Evolutionary conservation across 148 eudicot genomes (phyloP).

Genomic region (Fagopyrum tataricum): DNA sequence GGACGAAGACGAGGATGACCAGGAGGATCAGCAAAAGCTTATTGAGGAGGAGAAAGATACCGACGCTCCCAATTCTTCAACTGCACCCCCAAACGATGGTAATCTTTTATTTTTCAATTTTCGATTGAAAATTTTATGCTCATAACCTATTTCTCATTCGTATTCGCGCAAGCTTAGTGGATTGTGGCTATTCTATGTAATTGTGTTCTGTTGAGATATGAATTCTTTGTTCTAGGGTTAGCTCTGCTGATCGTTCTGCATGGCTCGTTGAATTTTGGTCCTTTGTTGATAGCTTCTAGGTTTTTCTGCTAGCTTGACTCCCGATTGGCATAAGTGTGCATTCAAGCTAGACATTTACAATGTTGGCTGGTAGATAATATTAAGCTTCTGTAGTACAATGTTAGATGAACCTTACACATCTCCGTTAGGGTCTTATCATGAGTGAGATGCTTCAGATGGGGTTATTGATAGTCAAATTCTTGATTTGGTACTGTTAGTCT

Average conservation of each 20-base stretch:
- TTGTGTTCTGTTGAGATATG: background rate
- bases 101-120: background rate
- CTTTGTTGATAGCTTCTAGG: background rate
- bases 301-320: background rate
- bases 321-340: background rate
- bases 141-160: background rate
- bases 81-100: constrained; percentile 8
- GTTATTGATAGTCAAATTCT: background rate
- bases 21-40: background rate
- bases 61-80: background rate
- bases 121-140: background rate
- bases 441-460: background rate
- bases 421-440: background rate
- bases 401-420: background rate
- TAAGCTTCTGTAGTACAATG: background rate
- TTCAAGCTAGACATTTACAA: background rate
- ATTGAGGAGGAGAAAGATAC: background rate
- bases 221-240: background rate
- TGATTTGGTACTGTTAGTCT: background rate
- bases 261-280: background rate
- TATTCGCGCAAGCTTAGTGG: background rate
- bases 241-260: background rate
- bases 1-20: background rate
- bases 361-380: background rate
- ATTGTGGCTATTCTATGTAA: background rate